phyloP scores from a whole-genome alignment of 805 yeast species.

The Torulaspora microellipsoides region DNA sequence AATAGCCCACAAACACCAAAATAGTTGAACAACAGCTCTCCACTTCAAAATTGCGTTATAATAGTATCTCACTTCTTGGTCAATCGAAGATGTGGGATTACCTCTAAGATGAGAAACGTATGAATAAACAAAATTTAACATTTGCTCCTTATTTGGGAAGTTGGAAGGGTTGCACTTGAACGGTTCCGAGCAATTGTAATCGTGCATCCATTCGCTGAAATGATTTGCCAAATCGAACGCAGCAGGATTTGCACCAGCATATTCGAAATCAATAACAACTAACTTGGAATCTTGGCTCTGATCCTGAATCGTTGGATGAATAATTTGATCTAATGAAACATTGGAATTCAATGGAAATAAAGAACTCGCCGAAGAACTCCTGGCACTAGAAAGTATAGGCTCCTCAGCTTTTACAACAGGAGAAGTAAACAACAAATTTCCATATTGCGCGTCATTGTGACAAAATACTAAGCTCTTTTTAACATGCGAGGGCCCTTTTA shows the following conservation, averaged over 20 bases:
- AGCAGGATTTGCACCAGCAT: conserved; percentile 84
- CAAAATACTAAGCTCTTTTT: conserved; percentile 65
- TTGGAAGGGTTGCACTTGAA: conserved; percentile 41
- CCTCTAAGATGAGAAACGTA: conserved; percentile 58
- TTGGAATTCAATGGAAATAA: conserved; percentile 30
- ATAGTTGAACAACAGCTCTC: conserved; percentile 74
- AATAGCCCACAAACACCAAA: conserved; percentile 92
- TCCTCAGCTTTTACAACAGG: conserved; percentile 43
- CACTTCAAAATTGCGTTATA: conserved; percentile 66
- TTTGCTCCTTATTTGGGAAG: conserved; percentile 68
- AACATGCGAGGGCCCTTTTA: conserved; percentile 33
- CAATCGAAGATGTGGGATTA: conserved; percentile 35
- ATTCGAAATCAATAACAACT: conserved; percentile 95
- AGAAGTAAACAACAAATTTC: conserved; percentile 71
- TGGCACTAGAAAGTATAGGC: conserved; percentile 13
- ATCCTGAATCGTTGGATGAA: conserved; percentile 38
- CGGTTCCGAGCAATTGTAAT: conserved; percentile 60
- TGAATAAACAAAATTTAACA: conserved; percentile 66
- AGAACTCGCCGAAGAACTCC: conserved; percentile 23
- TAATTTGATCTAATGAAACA: conserved; percentile 28
- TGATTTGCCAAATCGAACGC: conserved; percentile 92
- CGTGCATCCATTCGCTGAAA: conserved; percentile 95
- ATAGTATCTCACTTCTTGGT: conserved; percentile 45
- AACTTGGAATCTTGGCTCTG: conserved; percentile 60
- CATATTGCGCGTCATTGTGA: conserved; percentile 96